Base-by-base conservation (phyloP, 176 grass and related monocot genomes). In the Bromus sterilis region DNA sequence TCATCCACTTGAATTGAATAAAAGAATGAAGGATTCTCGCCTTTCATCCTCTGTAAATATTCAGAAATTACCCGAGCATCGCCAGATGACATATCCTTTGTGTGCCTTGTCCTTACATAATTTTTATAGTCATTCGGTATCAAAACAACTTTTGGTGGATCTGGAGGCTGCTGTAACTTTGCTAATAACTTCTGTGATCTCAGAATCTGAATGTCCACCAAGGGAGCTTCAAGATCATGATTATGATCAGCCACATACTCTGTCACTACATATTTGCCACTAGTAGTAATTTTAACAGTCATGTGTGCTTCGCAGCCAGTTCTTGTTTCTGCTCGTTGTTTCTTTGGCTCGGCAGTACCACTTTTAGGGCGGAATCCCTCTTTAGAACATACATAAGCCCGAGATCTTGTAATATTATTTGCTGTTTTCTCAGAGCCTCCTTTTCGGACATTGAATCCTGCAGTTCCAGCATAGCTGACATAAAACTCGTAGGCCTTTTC, bases 1-100 rank as follows among this genome's bases (percentile, higher is more conserved):
- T 97, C 89, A 72, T 97, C 87, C 69, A 97, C 87, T 84, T 97
- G 89, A 73, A 94, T 74, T 25, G 94, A 87, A 76, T 90, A 97
- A 80, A 97, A 97, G 85, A 89, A 97, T 74, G 89, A 89, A 75
- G 91, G 89, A 81, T 92, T 90, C 29, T 94, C 66, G 6, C 87
- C 87, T 87, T 94, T 97, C 84, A 85, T 93, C 71, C 86, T 94
- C 85, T 88, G 89, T 35, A 97, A 84, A 76, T 94, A 97, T 82
- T 97, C 91, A 69, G 73, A 88, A 76, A 97, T 80, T n/a, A 59
- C 75, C 33, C 84, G 87, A 56, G 85, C 85, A 82, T 97, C 94
- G n/a, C 89, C 89, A 39, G 30, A 40, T 16, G 80, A 89, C 79
- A 97, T 88, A 78, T 84, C 26, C 68, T 72, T 90, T 24, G 23